Evolutionary conservation across 352 stramenopile genomes (phyloP).

Genomic region (Pythium rishiriense): DNA sequence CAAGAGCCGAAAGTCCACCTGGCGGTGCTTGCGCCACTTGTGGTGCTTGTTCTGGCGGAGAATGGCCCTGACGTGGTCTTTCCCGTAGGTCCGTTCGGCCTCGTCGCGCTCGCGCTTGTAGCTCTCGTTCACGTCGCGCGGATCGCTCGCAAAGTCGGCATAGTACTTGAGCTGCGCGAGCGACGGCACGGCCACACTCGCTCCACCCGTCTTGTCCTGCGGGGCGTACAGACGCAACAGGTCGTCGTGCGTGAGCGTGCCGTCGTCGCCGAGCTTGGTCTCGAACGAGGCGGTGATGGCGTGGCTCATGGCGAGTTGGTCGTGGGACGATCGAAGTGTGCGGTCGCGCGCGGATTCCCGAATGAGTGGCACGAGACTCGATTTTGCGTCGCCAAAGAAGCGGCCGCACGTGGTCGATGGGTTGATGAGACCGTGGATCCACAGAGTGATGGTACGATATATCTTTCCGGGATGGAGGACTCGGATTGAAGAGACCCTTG

Average conservation of each 20-base stretch:
- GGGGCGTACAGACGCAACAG: neutral
- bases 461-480: neutral
- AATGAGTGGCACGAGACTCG: neutral
- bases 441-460: neutral
- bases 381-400: too few relatives aligned
- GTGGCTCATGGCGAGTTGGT: neutral
- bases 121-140: neutral
- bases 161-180: constrained; percentile 17
- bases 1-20: constrained; percentile 17
- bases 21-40: constrained; percentile 15
- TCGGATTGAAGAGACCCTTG: too few relatives aligned
- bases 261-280: neutral
- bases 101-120: neutral
- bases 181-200: neutral
- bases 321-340: neutral
- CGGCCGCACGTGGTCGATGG: too few relatives aligned
- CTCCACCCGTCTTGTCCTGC: neutral
- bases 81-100: neutral
- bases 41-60: constrained; percentile 10
- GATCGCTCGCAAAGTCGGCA: constrained; percentile 7
- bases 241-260: neutral
- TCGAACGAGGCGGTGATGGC: neutral
- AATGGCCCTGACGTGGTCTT: neutral
- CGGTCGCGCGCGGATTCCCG: neutral
- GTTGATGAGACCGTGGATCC: too few relatives aligned